Evolutionary conservation across 257 asterid species (phyloP).

Genomic region (Paulownia fortunei): DNA sequence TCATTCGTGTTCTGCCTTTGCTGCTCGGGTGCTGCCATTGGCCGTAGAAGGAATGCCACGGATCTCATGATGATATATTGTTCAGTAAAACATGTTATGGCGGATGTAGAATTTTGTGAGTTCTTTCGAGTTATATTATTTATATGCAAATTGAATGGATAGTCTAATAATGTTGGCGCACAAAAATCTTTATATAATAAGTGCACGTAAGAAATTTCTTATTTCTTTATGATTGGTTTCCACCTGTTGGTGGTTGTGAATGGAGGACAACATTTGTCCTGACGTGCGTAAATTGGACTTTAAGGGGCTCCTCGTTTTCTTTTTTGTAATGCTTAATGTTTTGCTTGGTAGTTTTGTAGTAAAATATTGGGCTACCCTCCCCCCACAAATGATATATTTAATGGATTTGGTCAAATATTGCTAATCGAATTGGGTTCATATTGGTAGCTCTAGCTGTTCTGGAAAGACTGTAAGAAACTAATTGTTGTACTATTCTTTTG

Average conservation of each 20-base stretch:
- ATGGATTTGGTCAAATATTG: conserved; percentile 25
- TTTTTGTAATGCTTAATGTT: background rate
- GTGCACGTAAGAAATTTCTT: background rate
- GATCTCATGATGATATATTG: too few relatives aligned
- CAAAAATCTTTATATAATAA: background rate
- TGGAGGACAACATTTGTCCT: conserved; percentile 4
- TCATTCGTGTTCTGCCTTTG: too few relatives aligned
- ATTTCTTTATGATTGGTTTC: background rate
- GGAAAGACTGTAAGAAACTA: conserved; percentile 14
- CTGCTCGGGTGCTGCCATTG: too few relatives aligned
- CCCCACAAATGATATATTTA: background rate
- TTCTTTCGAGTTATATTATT: background rate
- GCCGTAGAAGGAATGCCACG: too few relatives aligned
- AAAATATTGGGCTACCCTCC: conserved; percentile 10
- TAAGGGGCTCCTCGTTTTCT: background rate
- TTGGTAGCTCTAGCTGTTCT: conserved; percentile 26
- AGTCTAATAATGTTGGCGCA: background rate
- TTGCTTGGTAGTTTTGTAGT: background rate
- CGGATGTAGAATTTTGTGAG: too few relatives aligned
- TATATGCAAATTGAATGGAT: background rate
- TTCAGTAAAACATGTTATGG: too few relatives aligned
- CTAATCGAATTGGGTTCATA: conserved; percentile 1
- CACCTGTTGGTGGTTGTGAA: conserved; percentile 16
- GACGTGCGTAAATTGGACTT: conserved; percentile 25
- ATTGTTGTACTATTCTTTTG: conserved; percentile 27